Evolutionary conservation across 495 filamentous ascomycete species (phyloP).

Genomic region (Xylaria grammica): DNA sequence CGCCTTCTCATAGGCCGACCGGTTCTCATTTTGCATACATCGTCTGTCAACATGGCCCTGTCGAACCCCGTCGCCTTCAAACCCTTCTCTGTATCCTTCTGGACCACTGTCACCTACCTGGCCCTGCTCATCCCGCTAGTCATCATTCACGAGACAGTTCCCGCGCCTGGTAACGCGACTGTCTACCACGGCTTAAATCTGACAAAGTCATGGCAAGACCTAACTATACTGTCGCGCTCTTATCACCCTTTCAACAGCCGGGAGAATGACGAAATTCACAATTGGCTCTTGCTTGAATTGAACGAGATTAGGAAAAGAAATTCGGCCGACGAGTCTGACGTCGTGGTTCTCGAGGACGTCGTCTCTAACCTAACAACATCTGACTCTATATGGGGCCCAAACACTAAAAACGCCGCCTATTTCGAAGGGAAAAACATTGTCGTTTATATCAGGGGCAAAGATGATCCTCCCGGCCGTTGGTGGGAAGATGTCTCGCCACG

Average conservation of each 20-base stretch:
- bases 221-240: constrained; percentile 71
- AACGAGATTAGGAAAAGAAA: constrained; percentile 68
- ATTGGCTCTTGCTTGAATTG: constrained; percentile 76
- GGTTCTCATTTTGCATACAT: constrained; percentile 20
- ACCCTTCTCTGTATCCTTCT: constrained; percentile 72
- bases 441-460: constrained; percentile 83
- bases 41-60: constrained; percentile 37
- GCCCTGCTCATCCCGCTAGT: constrained; percentile 72
- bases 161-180: constrained; percentile 62
- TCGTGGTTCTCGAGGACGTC: constrained; percentile 78
- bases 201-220: constrained; percentile 84
- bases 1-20: constrained; percentile 25
- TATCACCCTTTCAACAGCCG: constrained; percentile 90
- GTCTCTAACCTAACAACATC: constrained; percentile 74
- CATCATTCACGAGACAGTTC: constrained; percentile 75
- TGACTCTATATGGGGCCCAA: constrained; percentile 28
- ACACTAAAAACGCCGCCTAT: constrained; percentile 60
- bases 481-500: constrained; percentile 52
- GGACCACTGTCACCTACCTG: constrained; percentile 71
- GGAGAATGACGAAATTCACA: constrained; percentile 77
- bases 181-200: constrained; percentile 70
- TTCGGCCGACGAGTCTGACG: constrained; percentile 39
- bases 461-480: constrained; percentile 70
- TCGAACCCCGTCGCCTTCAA: constrained; percentile 57
- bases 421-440: constrained; percentile 94